Conservation (phyloP, 305 asterid species). For the Fraxinus floribunda region DNA sequence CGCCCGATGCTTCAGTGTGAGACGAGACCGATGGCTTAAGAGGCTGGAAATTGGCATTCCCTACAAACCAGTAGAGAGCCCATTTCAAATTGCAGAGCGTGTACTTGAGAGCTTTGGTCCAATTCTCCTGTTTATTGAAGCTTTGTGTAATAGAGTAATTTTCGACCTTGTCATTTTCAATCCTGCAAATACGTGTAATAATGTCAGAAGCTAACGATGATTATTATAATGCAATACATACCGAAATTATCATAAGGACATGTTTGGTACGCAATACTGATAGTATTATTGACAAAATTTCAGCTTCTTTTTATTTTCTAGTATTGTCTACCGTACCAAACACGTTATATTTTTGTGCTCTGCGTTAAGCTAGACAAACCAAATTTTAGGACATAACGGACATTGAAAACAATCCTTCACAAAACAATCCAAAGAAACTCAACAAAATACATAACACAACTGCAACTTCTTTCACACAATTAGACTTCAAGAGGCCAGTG, state of each 20-base stretch:
- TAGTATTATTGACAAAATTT: not conserved
- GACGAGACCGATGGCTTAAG: constrained; percentile 54
- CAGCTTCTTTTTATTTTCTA: not conserved
- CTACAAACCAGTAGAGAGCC: constrained; percentile 98
- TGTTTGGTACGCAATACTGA: not conserved
- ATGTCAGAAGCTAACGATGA: not conserved
- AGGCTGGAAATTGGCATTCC: constrained; percentile 93
- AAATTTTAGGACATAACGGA: not conserved
- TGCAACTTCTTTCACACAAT: not conserved
- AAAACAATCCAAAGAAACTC: not conserved
- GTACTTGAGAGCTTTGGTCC: constrained; percentile 99
- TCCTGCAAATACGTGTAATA: constrained; percentile 48
- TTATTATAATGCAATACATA: not conserved
- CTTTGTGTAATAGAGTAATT: constrained; percentile 87
- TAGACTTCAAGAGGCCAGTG: not conserved
- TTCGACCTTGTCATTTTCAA: constrained; percentile 92
- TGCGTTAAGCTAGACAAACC: not conserved
- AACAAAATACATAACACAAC: not conserved
- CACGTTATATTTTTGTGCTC: not conserved
- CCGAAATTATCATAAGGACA: not conserved
- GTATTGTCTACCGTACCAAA: not conserved
- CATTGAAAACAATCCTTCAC: not conserved
- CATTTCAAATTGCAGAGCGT: constrained; percentile 95
- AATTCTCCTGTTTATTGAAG: constrained; percentile 88
- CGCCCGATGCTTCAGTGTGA: constrained; percentile 53